Evolutionary conservation across 2,329 filamentous ascomycete species (phyloP), one percentile per base, ranked within the genome.

Genomic region (Fusarium sp.): DNA sequence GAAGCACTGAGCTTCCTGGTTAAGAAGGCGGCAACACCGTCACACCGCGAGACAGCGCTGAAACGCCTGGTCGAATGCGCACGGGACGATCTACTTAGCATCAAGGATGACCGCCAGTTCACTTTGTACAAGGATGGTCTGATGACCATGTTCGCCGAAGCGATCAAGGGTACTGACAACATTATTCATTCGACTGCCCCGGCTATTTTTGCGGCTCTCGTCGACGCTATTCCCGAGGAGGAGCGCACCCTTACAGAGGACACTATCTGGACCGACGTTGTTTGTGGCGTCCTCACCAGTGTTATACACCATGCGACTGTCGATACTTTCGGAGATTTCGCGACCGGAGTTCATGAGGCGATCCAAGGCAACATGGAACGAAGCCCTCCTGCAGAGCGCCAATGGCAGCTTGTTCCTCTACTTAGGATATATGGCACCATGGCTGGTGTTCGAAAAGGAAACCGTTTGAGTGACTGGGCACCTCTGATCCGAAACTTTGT

Each of bases 1-100:
- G 96, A 99, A 81, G 93, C 96, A 4, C 87, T 99, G 82, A 97
- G 94, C 71, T 99, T 98, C 76, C 84, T 99, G 21, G 86, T 99
- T 21, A 92, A 94, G 75, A 98, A 98, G 81, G 92, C 94, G 8
- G 94, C 92, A 3, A 87, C 91, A 17, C 87, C 90, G 4, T 93
- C 93, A 57, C 89, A 93, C 68, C 90, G 93, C 70, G 92, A 95
- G 69, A 87, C 84, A 26, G 89, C 94, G 0, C 83, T 99, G 36
- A 84, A 87, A 14, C 80, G 85, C 14, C 89, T 98, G n/a, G 82
- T 97, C 3, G 82, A 86, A 14, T 91, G 94, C 78, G 89, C 92
- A 2, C 87, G 93, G 50, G 81, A 88, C 13, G 93, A 97, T 75
- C 83, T 97, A 51, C 71, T 85, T 50, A 82, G 81, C 36, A 79